Conservation (phyloP, 306 rosid species). For the Argentina anserina region DNA sequence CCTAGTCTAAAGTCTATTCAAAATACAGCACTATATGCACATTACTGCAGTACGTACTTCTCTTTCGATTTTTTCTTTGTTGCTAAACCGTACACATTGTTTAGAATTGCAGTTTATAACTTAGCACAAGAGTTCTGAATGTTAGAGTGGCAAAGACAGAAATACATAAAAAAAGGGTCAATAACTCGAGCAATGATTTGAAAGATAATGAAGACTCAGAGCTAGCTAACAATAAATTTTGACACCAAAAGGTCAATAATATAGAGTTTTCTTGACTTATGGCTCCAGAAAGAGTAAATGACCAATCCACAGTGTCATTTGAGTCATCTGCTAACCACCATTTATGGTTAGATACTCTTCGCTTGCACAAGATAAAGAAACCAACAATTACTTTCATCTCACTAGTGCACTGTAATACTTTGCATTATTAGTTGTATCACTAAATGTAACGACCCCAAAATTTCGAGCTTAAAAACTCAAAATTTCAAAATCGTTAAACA, state of each 20-base stretch:
- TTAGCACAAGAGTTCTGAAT: background rate
- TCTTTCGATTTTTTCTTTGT: no score
- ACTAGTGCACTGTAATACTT: background rate
- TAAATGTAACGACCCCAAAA: no score
- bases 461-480: no score
- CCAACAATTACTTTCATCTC: background rate
- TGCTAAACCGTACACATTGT: no score
- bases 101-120: background rate
- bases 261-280: background rate
- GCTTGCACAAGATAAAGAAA: background rate
- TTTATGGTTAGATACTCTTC: background rate
- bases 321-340: constrained; percentile 16
- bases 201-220: background rate
- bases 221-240: constrained; percentile 12
- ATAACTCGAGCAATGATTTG: background rate
- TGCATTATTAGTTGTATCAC: background rate
- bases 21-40: no score
- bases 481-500: no score
- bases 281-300: constrained; percentile 7
- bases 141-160: background rate
- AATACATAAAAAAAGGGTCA: background rate
- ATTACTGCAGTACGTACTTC: background rate
- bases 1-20: no score
- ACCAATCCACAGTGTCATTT: background rate
- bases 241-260: constrained; percentile 10